Conservation (phyloP, 1,284 basidiomycete species). For the Exobasidium rhododendri region DNA sequence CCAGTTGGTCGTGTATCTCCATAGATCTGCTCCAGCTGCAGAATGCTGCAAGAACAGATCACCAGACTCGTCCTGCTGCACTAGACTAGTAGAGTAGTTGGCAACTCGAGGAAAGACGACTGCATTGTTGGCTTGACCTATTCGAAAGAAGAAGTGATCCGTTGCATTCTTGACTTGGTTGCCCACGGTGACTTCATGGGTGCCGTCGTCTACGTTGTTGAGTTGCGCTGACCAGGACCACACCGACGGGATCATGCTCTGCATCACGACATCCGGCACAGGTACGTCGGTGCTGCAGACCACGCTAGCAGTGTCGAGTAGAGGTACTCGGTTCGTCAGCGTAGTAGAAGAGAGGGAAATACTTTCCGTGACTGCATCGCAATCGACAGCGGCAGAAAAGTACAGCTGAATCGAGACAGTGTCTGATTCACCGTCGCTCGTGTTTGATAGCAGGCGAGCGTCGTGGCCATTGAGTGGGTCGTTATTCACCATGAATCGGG, state of each 20-base stretch:
- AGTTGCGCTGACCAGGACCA: slow-evolving; percentile 13
- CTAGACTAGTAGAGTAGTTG: slow-evolving; percentile 6
- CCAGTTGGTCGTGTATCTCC: slow-evolving; percentile 13
- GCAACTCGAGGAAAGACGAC: slow-evolving; percentile 6
- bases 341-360: neutral
- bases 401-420: neutral
- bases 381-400: slow-evolving; percentile 4
- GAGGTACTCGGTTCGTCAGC: neutral
- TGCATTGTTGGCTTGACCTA: slow-evolving; percentile 7
- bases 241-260: neutral
- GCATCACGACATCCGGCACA: neutral
- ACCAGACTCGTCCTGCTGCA: neutral
- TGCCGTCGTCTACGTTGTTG: slow-evolving; percentile 4
- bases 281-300: neutral
- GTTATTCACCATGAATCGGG: slow-evolving; percentile 4
- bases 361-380: slow-evolving; percentile 5
- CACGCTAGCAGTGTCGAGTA: neutral
- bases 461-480: slow-evolving; percentile 8
- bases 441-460: neutral
- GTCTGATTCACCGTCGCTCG: neutral
- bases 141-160: slow-evolving; percentile 12
- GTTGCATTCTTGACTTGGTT: neutral
- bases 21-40: slow-evolving; percentile 7
- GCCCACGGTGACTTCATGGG: slow-evolving; percentile 5
- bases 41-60: neutral